Base-by-base conservation (phyloP, 2,329 filamentous ascomycete genomes). In the Neoascochyta sp. region DNA sequence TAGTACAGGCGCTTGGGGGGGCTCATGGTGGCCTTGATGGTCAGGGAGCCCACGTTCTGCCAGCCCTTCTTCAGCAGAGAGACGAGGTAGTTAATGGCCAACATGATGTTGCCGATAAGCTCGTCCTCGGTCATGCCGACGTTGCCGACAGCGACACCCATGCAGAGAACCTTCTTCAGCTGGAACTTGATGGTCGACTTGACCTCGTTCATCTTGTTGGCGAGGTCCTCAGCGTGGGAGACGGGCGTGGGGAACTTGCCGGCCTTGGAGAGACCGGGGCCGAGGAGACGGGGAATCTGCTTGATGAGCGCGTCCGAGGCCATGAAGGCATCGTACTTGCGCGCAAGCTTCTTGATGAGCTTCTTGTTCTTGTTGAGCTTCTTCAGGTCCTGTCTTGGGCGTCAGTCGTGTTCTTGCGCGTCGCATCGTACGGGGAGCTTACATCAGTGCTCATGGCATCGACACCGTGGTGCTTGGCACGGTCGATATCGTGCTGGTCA, bases 311-410 rank as follows among this genome's bases (percentile, higher is more conserved):
- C 76, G 67, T 98, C 92, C 68, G 90, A 96, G 69, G 92, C 85
- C 68, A 98, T 74, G 76, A 98, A 98, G 60, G 92, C 92, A 73
- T 98, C 92, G 83, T 98, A 96, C 80, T 98, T 98, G 82, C 89
- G 88, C 50, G 92, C 92, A 55, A 98, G 86, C 85, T 98, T 98
- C 88, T 98, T 98, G 83, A 98, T 95, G 65, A 96, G 83, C 85
- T 98, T 98, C 86, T 98, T 96, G 87, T 98, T 98, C 87, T 98
- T 98, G 85, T 98, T 98, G 59, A 98, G 87, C 85, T 98, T 98
- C 86, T 98, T 98, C 75, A 98, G 76, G 74, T 98, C 92, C 26
- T 25, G 22, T 25, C 11, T 3, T 2, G 24, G 7, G 26, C 32
- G 34, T 39, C 18, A 40, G 39, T 36, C 22, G 24, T 29, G 22